These are phyloP conservation scores for Globisporangium cystogenes DNA, from an alignment of 352 stramenopile genomes.

Conservation along the genomic window DNA sequence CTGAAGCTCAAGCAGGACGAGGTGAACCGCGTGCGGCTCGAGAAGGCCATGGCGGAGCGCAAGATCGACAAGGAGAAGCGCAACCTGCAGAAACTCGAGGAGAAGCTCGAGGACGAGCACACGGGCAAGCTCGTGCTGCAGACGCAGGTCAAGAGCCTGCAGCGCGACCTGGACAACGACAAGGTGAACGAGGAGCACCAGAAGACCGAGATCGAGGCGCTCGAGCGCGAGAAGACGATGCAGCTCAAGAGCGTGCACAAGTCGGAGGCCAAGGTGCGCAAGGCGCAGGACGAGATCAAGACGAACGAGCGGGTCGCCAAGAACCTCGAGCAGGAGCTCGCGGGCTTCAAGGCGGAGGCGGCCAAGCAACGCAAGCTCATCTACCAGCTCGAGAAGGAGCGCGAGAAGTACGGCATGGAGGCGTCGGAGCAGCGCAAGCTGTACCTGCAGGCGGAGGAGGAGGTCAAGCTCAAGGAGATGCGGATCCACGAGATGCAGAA, in stretches of 20 bases:
- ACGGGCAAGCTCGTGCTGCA: conserved; percentile 78
- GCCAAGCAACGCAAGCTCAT: conserved; percentile 88
- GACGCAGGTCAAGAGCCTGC: conserved; percentile 78
- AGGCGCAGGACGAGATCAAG: conserved; percentile 88
- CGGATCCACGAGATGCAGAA: conserved; percentile 80
- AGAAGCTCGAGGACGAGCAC: conserved; percentile 90
- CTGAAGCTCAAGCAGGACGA: conserved; percentile 85
- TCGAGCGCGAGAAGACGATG: conserved; percentile 88
- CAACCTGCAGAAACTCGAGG: conserved; percentile 84
- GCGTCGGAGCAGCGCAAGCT: conserved; percentile 80
- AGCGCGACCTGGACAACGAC: conserved; percentile 73
- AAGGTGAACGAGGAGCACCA: conserved; percentile 74
- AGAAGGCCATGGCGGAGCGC: conserved; percentile 88
- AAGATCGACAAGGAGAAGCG: conserved; percentile 88
- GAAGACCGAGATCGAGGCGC: conserved; percentile 66
- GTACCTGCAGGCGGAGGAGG: conserved; percentile 79
- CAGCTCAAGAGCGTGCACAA: conserved; percentile 79
- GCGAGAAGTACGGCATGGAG: conserved; percentile 89
- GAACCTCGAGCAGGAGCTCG: conserved; percentile 78
- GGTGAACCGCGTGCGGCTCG: conserved; percentile 74
- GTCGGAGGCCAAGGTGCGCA: conserved; percentile 81
- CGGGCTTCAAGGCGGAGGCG: conserved; percentile 80
- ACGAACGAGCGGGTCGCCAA: conserved; percentile 90
- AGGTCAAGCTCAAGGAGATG: conserved; percentile 80
- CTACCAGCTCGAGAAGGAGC: conserved; percentile 91